Evolutionary conservation across 2,329 filamentous ascomycete genomes (phyloP).

Genomic region (Cladosporium sp.): DNA sequence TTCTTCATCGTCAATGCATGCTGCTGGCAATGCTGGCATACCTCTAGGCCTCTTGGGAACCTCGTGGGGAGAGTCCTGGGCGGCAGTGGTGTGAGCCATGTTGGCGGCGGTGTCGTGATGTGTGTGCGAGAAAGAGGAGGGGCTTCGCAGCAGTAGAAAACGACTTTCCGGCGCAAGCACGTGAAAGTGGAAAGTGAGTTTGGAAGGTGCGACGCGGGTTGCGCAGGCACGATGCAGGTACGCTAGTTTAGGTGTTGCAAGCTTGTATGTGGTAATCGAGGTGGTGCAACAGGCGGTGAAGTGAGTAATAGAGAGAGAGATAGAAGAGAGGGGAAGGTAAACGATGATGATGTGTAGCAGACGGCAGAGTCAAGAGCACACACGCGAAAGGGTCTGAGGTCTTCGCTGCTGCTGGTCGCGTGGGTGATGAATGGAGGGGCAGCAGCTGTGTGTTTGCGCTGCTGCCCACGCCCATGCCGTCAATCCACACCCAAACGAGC

Average conservation of each 20-base stretch:
- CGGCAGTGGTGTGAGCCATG: slow-evolving; percentile 35
- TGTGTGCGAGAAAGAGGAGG: neutral
- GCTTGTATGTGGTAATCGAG: neutral
- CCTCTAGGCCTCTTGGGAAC: slow-evolving; percentile 49
- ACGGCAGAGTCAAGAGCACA: neutral
- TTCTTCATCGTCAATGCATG: neutral
- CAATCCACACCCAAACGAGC: neutral
- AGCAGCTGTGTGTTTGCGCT: neutral
- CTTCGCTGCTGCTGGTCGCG: neutral
- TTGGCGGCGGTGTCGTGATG: slow-evolving; percentile 7
- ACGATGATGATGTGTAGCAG: neutral
- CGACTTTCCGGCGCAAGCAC: neutral
- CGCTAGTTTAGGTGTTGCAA: neutral
- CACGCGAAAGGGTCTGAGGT: neutral
- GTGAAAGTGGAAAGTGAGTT: slow-evolving; percentile 9
- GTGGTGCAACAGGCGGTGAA: slow-evolving; percentile 2
- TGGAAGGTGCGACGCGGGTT: slow-evolving; percentile 3
- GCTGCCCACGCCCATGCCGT: neutral
- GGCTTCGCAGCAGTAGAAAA: neutral
- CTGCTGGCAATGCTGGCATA: slow-evolving; percentile 24
- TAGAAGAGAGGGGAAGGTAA: neutral
- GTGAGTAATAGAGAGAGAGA: neutral
- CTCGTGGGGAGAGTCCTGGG: slow-evolving; percentile 33
- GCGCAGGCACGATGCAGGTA: slow-evolving; percentile 18
- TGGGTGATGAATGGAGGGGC: neutral